Percentiles rank a stretch among this genome's conserved stretches.
Evolutionary conservation across 257 asterid species (phyloP).

Genomic region (Asclepias syriaca): DNA sequence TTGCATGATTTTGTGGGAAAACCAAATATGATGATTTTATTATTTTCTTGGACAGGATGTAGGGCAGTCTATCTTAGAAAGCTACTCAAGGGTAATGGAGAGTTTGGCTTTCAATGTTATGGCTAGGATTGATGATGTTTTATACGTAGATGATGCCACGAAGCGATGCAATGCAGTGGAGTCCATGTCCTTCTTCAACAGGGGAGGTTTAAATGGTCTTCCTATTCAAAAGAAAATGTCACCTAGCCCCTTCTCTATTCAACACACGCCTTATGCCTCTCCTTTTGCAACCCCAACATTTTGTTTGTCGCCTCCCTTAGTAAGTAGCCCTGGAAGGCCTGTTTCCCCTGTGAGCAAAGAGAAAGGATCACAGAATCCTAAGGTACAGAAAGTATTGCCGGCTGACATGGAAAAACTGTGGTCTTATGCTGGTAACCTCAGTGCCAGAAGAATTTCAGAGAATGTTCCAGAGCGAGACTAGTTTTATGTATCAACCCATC

Average conservation of each 20-base stretch:
- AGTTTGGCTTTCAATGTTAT: constrained; percentile 94
- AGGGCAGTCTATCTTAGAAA: constrained; percentile 91
- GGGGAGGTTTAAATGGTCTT: constrained; percentile 77
- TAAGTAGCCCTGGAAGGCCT: constrained; percentile 60
- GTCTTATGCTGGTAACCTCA: constrained; percentile 79
- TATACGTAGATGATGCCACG: constrained; percentile 80
- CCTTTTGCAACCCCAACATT: constrained; percentile 92
- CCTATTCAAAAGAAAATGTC: constrained; percentile 91
- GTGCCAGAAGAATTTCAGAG: constrained; percentile 55
- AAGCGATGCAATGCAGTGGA: constrained; percentile 64
- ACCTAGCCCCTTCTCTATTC: constrained; percentile 92
- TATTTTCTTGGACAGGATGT: constrained; percentile 65
- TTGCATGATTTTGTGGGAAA: neutral
- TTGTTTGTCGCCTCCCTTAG: constrained; percentile 68
- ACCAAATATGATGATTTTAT: neutral
- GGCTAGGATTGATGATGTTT: constrained; percentile 87
- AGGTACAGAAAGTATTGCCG: constrained; percentile 49
- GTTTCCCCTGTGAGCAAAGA: constrained; percentile 46
- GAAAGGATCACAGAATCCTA: constrained; percentile 28
- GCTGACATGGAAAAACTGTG: constrained; percentile 69
- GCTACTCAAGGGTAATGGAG: constrained; percentile 99
- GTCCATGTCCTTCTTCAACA: constrained; percentile 52
- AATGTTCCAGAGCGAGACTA: constrained; percentile 80
- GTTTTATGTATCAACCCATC: constrained; percentile 7
- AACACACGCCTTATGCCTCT: constrained; percentile 84